Evolutionary conservation across 306 rosid genomes (phyloP), one percentile per base, ranked within the genome.

Genomic region (Phaseolus lunatus): DNA sequence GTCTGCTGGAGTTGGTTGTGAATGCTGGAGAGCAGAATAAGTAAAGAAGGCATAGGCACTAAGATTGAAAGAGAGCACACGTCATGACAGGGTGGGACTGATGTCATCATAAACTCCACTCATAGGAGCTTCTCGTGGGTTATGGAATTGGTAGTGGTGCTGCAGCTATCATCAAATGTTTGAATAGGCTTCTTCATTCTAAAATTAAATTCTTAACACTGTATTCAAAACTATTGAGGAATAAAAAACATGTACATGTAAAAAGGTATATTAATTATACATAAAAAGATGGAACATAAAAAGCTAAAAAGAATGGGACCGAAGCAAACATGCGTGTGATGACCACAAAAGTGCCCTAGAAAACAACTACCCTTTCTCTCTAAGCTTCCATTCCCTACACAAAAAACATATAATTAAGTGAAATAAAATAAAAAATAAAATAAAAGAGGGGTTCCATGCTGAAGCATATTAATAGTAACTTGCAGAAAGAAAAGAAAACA

Each of bases 61-160:
- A 37, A 84, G 54, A 81, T 61, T 75, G 78, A 79, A 80, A 65
- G 70, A 65, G 70, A 57, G 61, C 83, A 47, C 62, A 85, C 96
- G 98, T 93, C 96, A 93, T 91, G 97, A 90, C 82, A 86, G 86
- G 90, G 96, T 93, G 96, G 92, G 91, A 84, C 62, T 93, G 97
- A 93, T 83, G 94, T 91, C 97, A 93, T 88, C 82, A 85, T 86
- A 58, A 86, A 52, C 80, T 88, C 91, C 89, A 88, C 93, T 78
- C 23, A 83, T 72, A 73, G 78, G 73, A 45, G 62, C 5, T 43
- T 43, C 48, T 80, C 89, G 80, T 88, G 85, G 82, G 52, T 72
- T 54, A 37, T 79, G 81, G 50, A 68, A 62, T 79, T 76, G 86
- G 59, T 77, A 84, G 88, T 87, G 92, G 84, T 84, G 88, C 39